phyloP scores from a whole-genome alignment of 129 eudicot genomes.

The carrot (Daucus carota) region DNA sequence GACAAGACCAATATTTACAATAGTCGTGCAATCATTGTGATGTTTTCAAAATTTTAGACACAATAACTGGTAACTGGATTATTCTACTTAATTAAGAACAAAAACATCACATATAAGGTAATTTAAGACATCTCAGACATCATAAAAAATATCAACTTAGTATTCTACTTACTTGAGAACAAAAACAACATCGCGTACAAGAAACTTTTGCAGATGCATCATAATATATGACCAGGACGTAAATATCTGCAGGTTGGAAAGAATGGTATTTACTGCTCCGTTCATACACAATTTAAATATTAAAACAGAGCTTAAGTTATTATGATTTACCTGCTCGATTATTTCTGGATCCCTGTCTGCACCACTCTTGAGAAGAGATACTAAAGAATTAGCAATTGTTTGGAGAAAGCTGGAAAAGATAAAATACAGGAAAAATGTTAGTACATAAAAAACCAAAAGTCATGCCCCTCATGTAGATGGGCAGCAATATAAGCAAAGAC shows the following conservation, averaged over 20 bases:
- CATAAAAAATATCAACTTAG: background rate
- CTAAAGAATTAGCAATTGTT: constrained; percentile 48
- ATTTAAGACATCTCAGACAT: background rate
- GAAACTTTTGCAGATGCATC: constrained; percentile 79
- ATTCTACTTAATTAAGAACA: background rate
- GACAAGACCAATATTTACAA: background rate
- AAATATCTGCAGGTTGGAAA: constrained; percentile 59
- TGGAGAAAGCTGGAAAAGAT: constrained; percentile 46
- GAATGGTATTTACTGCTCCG: constrained; percentile 3
- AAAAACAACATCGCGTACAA: constrained; percentile 44
- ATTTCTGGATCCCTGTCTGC: constrained; percentile 92
- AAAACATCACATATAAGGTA: background rate
- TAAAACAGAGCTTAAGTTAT: background rate
- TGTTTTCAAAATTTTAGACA: background rate
- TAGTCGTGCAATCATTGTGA: background rate
- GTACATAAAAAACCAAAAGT: background rate
- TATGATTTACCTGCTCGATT: constrained; percentile 60
- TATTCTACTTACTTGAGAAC: constrained; percentile 57
- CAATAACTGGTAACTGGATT: background rate
- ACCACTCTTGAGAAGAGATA: constrained; percentile 62
- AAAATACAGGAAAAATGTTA: constrained; percentile 1
- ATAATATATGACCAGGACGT: constrained; percentile 76
- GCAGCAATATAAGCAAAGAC: background rate
- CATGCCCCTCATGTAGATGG: background rate
- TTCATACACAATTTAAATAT: background rate